These are phyloP conservation scores for Drosera capensis DNA, from an alignment of 148 eudicot genomes.

Conservation along the genomic window DNA sequence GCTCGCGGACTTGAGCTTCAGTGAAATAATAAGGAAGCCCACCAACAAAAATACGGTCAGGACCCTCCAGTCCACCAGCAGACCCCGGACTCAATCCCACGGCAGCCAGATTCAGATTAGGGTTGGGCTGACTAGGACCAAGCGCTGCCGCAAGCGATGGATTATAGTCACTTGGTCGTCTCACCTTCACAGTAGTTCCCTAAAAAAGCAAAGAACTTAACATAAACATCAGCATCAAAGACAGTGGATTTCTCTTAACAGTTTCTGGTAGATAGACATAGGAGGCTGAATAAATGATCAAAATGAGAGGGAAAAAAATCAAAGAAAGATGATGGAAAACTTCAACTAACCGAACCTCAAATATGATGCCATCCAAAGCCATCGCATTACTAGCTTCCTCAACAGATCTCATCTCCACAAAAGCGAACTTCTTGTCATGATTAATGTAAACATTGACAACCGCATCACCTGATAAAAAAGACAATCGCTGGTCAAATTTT, in stretches of 20 bases:
- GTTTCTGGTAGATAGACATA: no score
- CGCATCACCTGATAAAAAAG: slow-evolving; percentile 51
- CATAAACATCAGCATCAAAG: neutral
- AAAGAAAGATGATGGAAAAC: neutral
- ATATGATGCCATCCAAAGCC: slow-evolving; percentile 61
- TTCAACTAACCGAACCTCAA: slow-evolving; percentile 18
- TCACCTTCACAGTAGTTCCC: slow-evolving; percentile 94
- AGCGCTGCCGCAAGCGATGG: slow-evolving; percentile 91
- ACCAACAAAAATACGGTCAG: slow-evolving; percentile 43
- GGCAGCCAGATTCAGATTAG: slow-evolving; percentile 34
- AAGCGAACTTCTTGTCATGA: slow-evolving; percentile 91
- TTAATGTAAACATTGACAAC: slow-evolving; percentile 93
- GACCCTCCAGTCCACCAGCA: slow-evolving; percentile 54
- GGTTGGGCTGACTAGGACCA: slow-evolving; percentile 89
- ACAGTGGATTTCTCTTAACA: no score
- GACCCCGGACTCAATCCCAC: slow-evolving; percentile 89
- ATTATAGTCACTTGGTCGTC: slow-evolving; percentile 93
- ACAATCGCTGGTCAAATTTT: neutral
- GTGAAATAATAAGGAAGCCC: slow-evolving; percentile 69
- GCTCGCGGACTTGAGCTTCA: slow-evolving; percentile 76
- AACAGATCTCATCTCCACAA: slow-evolving; percentile 83
- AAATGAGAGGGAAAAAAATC: neutral
- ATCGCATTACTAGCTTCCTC: slow-evolving; percentile 88
- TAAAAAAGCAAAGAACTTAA: slow-evolving; percentile 5
- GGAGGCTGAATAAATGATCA: no score